Base-by-base conservation (phyloP, 2,329 filamentous ascomycete genomes). In the Camillea tinctor region DNA sequence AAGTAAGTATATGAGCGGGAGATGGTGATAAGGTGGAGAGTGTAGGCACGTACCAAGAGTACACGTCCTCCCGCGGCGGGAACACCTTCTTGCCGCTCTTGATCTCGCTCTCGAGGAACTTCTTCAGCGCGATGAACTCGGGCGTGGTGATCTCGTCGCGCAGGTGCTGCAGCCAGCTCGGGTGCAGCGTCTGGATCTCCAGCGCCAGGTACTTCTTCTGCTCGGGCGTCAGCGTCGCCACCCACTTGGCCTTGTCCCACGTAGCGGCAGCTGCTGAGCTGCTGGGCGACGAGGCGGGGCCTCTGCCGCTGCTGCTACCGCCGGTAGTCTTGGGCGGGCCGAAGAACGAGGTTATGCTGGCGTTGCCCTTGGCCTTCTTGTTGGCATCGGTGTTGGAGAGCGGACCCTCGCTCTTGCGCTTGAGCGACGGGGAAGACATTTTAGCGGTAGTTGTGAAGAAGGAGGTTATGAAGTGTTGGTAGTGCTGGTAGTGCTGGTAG, bases 161-260 rank as follows among this genome's bases (percentile, higher is more conserved):
- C 60, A 99, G 83, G 65, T 91, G 88, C 17, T 88, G 88, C 63
- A 99, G 81, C 94, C 95, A 99, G 79, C 89, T 96, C 61, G 93
- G 91, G 72, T 97, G 86, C 62, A 99, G 79, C 0, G 93, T 97
- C 51, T 96, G 87, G 67, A 99, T 97, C 79, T 99, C 95, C 49
- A 99, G 83, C 71, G 90, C 82, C 54, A 99, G 83, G 52, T 98
- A 81, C 56, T 89, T 83, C 72, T 87, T 92, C 75, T 97, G 92
- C 78, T 99, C 95, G 0, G 84, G 76, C 0, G 85, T 93, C 64
- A 99, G 81, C 59, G 85, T 84, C 20, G 86, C 85, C n/a, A 93
- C 82, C 95, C 95, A 99, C 76, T 90, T 92, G 52, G 86, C 86
- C 80, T 97, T 97, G 80, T 97, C 84, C 73, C 97, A 98, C 66